A percentile compares a stretch with the other conserved stretches of the same genome.
These are phyloP conservation scores for Plasmodium knowlesi DNA, from an alignment of 169 alveolate genomes.

Conservation along the genomic window DNA sequence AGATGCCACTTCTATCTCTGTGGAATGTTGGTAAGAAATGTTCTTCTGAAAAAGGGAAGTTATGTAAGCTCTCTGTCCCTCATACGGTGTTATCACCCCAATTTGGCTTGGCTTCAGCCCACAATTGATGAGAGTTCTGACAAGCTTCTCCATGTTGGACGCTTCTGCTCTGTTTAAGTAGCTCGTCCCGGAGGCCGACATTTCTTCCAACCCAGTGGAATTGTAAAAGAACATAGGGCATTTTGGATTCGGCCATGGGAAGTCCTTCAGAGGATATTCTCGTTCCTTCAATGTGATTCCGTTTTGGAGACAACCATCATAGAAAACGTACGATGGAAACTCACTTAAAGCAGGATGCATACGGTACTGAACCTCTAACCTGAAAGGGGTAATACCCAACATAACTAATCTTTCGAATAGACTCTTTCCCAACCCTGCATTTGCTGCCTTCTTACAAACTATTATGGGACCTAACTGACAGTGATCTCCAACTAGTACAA, in stretches of 20 bases:
- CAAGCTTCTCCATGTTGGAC: slow-evolving; percentile 79
- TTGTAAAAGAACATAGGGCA: slow-evolving; percentile 89
- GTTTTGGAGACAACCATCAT: slow-evolving; percentile 94
- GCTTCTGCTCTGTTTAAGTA: slow-evolving; percentile 84
- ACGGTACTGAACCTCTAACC: slow-evolving; percentile 94
- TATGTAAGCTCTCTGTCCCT: slow-evolving; percentile 93
- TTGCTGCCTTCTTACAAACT: slow-evolving; percentile 92
- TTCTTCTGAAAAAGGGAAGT: slow-evolving; percentile 80
- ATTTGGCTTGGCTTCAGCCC: slow-evolving; percentile 84
- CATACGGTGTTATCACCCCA: slow-evolving; percentile 96
- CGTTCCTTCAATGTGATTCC: slow-evolving; percentile 94
- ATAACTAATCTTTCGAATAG: slow-evolving; percentile 89
- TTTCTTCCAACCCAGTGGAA: slow-evolving; percentile 88
- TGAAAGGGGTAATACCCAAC: slow-evolving; percentile 82
- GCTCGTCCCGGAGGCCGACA: slow-evolving; percentile 83
- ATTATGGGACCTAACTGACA: slow-evolving; percentile 97
- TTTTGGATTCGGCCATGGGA: slow-evolving; percentile 90
- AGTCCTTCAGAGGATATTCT: slow-evolving; percentile 77
- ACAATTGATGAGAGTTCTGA: slow-evolving; percentile 76
- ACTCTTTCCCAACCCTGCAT: slow-evolving; percentile 88
- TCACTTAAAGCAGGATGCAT: slow-evolving; percentile 97
- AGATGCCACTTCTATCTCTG: slow-evolving; percentile 85
- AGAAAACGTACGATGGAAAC: slow-evolving; percentile 94
- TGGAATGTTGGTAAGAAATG: slow-evolving; percentile 78
- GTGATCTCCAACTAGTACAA: slow-evolving; percentile 96